Base-by-base conservation (phyloP, 1,139 yeast genomes). In the Nakaseomyces uthaithaninus region DNA sequence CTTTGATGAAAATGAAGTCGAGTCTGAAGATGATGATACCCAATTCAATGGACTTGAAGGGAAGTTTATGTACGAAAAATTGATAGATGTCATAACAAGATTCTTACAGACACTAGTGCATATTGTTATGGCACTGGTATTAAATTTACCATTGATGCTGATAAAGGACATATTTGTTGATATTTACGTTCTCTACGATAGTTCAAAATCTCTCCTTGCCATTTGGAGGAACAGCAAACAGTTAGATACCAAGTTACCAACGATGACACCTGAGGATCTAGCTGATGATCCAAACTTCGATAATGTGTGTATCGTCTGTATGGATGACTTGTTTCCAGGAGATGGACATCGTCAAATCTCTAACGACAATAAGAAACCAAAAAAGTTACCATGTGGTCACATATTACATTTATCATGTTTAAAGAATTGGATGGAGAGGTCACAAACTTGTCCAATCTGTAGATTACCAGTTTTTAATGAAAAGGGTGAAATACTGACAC, bases 361-460 rank as follows among this genome's bases (percentile, higher is more conserved):
- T 38, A 15, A 26, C 17, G 28, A n/a, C 8, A 16, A 26, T n/a
- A 36, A 36, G 25, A 53, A 65, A 36, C 94, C 97, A 2, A 86
- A 86, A 59, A 81, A 73, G 54, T 68, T 91, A 41, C 69, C 68
- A 2, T 91, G 99, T 66, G 82, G 84, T 15, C 99, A 91, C 61
- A 80, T 86, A 42, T 69, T 91, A 45, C 99, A 91, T 59, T 68
- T 82, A 65, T 91, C 94, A 2, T 91, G 98, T 60, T 70, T 91
- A 48, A 83, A 84, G 55, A 83, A 84, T 51, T 91, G 99, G 99
- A 68, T 91, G 50, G 95, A 85, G 55, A 71, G 95, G 49, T 85
- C 95, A 0, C 93, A 82, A 52, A 75, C 77, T 22, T 91, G 99
- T 64, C 98, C 99, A 0, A 77, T 89, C 42, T 91, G 97, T 62